Conservation (phyloP, 2,329 filamentous ascomycete genomes). For the Pseudocercospora musae region DNA sequence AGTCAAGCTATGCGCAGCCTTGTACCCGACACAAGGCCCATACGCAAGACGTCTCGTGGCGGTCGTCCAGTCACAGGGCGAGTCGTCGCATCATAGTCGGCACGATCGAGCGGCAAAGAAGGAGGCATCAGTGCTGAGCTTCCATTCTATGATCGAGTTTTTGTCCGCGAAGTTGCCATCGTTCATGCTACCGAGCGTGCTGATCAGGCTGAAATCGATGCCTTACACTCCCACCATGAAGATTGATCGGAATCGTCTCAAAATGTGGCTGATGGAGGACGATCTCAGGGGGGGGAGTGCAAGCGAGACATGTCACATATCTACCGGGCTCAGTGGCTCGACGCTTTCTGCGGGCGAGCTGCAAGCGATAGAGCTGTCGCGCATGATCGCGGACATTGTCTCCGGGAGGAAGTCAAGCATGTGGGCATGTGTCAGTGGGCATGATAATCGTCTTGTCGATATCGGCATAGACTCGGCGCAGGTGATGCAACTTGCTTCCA, state of each 20-base stretch:
- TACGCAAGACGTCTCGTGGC: constrained; percentile 1
- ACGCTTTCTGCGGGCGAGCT: not conserved
- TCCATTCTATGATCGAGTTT: not conserved
- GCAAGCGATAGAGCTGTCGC: not conserved
- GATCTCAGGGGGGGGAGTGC: not conserved
- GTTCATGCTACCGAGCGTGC: constrained; percentile 3
- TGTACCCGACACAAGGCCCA: not conserved
- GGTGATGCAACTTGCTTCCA: constrained; percentile 1
- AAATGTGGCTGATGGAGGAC: not conserved
- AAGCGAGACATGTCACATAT: not conserved
- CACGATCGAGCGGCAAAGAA: not conserved
- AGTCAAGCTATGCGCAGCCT: not conserved
- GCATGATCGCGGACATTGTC: not conserved
- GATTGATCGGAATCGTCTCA: constrained; percentile 5
- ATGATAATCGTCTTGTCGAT: constrained; percentile 2
- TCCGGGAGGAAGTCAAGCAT: not conserved
- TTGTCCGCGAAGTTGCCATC: not conserved
- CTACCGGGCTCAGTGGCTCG: not conserved
- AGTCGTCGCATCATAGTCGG: not conserved
- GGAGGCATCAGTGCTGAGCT: not conserved
- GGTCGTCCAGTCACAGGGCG: not conserved
- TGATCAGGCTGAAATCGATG: constrained; percentile 1
- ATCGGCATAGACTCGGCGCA: constrained; percentile 9
- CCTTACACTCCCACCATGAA: constrained; percentile 8
- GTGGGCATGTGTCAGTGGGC: constrained; percentile 1